Base-by-base conservation (phyloP, 2,329 filamentous ascomycete genomes). In the Nemania sp. region DNA sequence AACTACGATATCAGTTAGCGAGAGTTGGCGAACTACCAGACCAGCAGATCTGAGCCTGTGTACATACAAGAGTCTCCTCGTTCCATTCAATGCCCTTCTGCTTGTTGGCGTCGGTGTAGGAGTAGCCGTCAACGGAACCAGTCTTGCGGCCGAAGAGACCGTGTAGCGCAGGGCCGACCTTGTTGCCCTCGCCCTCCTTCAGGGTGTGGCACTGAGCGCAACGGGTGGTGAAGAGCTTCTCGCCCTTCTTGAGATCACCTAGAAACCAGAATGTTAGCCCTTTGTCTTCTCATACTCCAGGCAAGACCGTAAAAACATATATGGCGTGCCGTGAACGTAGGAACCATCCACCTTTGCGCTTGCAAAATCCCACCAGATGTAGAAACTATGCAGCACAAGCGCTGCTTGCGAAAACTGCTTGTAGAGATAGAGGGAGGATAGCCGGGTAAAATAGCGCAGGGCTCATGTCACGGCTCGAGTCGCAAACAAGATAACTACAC, bases 41-140 rank as follows among this genome's bases (percentile, higher is more conserved):
- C 43, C 43, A 5, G 20, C 35, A 26, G n/a, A 18, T 57, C 35
- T 13, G 56, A 38, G 47, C 47, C 64, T 73, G 76, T 24, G 29
- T 62, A 81, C 88, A 67, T 88, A 95, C 92, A 78, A 99, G 89
- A 83, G 93, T 92, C 74, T 90, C 83, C 81, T 97, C 90, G 76
- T 93, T 85, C 96, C 96, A 99, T 78, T 85, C 88, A 77, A 99
- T 90, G 79, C 91, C 94, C 88, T 97, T 97, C 80, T 92, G 86
- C 92, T 98, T 98, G 93, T 99, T 99, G 89, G 95, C 96, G 81
- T 99, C 96, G 84, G 96, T 97, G 91, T 98, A 99, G 80, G 93
- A 87, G 90, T 92, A 99, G 75, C 96, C 95, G 54, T 93, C 92
- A 77, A 97, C 93, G 81, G 91, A 88, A 79, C 96, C 96, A 73